A percentile compares a stretch with the other conserved stretches of the same genome.
Conservation (phyloP, 2,329 filamentous ascomycete genomes). For the Aspergillus pseudoterreus region DNA sequence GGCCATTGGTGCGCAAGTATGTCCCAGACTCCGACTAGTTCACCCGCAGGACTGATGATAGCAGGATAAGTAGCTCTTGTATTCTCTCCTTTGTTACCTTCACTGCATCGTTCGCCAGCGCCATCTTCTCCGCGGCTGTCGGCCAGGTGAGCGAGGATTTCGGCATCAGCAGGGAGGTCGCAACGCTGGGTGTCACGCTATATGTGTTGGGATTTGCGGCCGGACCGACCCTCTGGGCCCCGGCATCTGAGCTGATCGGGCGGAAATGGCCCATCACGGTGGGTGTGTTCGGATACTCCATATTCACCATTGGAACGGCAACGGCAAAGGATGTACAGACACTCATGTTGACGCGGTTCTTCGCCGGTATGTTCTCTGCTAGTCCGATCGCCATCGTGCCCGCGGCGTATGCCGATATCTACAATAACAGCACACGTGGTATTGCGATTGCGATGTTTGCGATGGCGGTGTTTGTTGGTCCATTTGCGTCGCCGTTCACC, state of each 20-base stretch:
- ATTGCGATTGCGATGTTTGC: constrained; percentile 47
- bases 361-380: constrained; percentile 44
- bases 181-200: constrained; percentile 45
- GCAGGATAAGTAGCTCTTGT: constrained; percentile 12
- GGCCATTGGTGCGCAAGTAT: neutral
- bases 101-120: constrained; percentile 49
- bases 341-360: constrained; percentile 44
- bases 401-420: constrained; percentile 47
- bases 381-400: constrained; percentile 42
- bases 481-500: constrained; percentile 47
- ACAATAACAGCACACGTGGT: constrained; percentile 42
- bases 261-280: constrained; percentile 50
- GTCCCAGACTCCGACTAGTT: neutral
- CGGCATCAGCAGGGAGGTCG: constrained; percentile 41
- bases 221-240: constrained; percentile 61
- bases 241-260: constrained; percentile 58
- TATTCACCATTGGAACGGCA: constrained; percentile 46
- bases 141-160: constrained; percentile 48
- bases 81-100: constrained; percentile 46
- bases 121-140: constrained; percentile 67
- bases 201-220: constrained; percentile 53
- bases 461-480: constrained; percentile 48
- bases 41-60: neutral
- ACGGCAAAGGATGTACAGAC: constrained; percentile 39
- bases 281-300: constrained; percentile 38